Conservation (phyloP, 352 stramenopile genomes). For the Globisporangium radiosum region DNA sequence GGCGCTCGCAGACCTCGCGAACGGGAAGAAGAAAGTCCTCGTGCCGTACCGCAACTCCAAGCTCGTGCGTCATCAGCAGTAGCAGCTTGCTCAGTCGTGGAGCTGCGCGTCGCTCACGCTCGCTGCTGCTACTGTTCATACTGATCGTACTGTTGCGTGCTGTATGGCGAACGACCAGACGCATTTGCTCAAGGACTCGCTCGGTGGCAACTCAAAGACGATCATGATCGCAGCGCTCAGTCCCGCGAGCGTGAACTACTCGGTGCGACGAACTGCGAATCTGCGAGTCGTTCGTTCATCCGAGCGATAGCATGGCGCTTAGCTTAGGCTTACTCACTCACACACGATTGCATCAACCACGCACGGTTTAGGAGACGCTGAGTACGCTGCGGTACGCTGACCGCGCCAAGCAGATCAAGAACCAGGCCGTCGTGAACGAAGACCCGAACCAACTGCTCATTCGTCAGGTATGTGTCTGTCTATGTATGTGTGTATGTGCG, state of each 20-base stretch:
- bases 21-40: conserved; percentile 81
- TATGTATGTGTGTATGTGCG: conserved; percentile 13
- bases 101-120: no score
- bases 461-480: conserved; percentile 31
- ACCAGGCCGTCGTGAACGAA: conserved; percentile 90
- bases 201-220: conserved; percentile 87
- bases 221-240: conserved; percentile 89
- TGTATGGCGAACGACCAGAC: conserved; percentile 28
- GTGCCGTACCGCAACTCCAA: conserved; percentile 92
- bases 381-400: conserved; percentile 89
- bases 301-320: not conserved
- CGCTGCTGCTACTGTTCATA: no score
- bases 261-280: conserved; percentile 19
- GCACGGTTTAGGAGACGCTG: conserved; percentile 71
- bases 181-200: conserved; percentile 77
- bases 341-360: not conserved
- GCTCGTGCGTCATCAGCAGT: conserved; percentile 39
- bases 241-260: conserved; percentile 85
- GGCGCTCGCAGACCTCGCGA: conserved; percentile 77
- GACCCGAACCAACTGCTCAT: conserved; percentile 87
- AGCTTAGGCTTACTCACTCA: not conserved
- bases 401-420: conserved; percentile 91
- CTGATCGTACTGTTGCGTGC: no score
- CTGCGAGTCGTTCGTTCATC: not conserved
- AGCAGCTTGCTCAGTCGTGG: no score